These are phyloP conservation scores for Eremothecium cymbalariae DNA, from an alignment of 1,139 yeast genomes.

Conservation along the genomic window DNA sequence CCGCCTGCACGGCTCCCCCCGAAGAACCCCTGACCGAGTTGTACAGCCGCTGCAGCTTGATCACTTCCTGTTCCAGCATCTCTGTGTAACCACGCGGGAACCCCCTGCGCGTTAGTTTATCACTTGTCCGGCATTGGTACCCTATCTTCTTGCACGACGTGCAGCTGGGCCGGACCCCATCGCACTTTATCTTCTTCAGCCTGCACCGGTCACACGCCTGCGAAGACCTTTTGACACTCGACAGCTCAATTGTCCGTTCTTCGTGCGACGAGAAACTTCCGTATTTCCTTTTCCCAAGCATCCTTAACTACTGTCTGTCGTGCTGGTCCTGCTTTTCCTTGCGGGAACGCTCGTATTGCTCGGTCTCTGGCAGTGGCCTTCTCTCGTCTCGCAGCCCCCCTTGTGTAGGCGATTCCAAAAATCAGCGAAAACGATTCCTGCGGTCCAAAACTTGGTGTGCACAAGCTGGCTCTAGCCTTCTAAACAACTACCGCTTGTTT, in stretches of 20 bases:
- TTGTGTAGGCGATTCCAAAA: too few relatives aligned
- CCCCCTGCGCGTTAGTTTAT: slow-evolving; percentile 62
- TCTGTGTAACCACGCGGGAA: slow-evolving; percentile 74
- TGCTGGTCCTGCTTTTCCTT: too few relatives aligned
- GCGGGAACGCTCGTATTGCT: too few relatives aligned
- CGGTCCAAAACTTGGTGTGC: too few relatives aligned
- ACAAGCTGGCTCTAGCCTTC: too few relatives aligned
- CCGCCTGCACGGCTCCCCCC: slow-evolving; percentile 6
- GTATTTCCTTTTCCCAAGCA: slow-evolving; percentile 16
- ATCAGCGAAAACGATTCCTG: too few relatives aligned
- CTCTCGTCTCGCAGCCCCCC: too few relatives aligned
- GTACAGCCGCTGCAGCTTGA: slow-evolving; percentile 45
- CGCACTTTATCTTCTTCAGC: slow-evolving; percentile 68
- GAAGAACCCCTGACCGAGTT: slow-evolving; percentile 7
- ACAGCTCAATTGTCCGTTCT: slow-evolving; percentile 10
- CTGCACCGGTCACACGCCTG: slow-evolving; percentile 81
- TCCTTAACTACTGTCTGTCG: too few relatives aligned
- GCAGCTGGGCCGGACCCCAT: slow-evolving; percentile 60
- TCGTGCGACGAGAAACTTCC: slow-evolving; percentile 15
- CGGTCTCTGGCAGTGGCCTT: too few relatives aligned
- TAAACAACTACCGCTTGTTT: too few relatives aligned
- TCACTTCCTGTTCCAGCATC: slow-evolving; percentile 54
- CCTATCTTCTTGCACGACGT: slow-evolving; percentile 56
- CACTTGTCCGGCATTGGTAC: slow-evolving; percentile 62
- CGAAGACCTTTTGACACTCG: slow-evolving; percentile 40